Evolutionary conservation across 108 stramenopile species (phyloP).

Genomic region (Cyclotella choctawhatcheeana): DNA sequence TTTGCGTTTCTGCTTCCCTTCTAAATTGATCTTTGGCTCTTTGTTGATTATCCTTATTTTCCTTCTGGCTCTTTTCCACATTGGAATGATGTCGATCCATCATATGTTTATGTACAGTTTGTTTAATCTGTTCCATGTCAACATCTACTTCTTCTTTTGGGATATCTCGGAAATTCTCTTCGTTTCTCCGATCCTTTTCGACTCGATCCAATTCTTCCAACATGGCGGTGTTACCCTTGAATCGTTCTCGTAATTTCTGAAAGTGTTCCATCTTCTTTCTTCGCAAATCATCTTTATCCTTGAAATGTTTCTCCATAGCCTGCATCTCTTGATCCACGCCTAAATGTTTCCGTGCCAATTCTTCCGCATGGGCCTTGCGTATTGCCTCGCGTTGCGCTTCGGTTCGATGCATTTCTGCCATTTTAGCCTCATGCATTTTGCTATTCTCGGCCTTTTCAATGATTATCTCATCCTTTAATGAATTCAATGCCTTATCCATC

Average conservation of each 20-base stretch:
- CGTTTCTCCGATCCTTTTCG: background rate
- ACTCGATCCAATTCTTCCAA: too few species aligned
- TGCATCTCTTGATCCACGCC: background rate
- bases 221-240: conserved; percentile 25
- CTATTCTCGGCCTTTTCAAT: conserved; percentile 11
- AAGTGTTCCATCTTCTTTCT: conserved; percentile 18
- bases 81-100: background rate
- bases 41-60: background rate
- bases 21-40: background rate
- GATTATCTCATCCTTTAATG: conserved; percentile 37
- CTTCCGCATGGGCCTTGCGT: background rate
- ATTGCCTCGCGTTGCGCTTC: background rate
- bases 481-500: conserved; percentile 40
- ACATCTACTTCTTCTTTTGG: conserved; percentile 11
- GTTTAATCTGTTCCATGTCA: conserved; percentile 32
- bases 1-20: conserved; percentile 12
- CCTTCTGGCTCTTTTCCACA: background rate
- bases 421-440: conserved; percentile 18
- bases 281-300: conserved; percentile 7
- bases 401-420: conserved; percentile 33
- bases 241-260: conserved; percentile 17
- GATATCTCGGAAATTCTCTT: conserved; percentile 4
- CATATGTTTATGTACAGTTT: conserved; percentile 16
- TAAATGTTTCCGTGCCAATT: background rate
- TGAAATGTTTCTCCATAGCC: conserved; percentile 14